Evolutionary conservation across 208 protist genomes (phyloP).

Genomic region (Wallacemonas sp.): DNA sequence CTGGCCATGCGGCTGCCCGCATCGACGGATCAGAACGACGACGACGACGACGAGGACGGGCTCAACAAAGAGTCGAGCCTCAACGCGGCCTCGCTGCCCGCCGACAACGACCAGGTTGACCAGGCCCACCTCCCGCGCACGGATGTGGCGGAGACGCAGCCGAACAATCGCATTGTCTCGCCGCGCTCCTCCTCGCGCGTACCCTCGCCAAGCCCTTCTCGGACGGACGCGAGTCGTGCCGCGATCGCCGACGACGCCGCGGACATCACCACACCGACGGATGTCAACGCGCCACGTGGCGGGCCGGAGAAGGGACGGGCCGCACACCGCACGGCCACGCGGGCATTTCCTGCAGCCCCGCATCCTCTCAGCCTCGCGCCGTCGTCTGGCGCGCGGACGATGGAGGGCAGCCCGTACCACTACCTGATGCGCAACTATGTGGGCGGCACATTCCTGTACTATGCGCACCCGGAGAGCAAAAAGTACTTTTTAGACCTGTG

Average conservation of each 20-base stretch:
- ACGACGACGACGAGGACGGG: conserved; percentile 8
- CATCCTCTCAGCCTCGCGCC: conserved; percentile 25
- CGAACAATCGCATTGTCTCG: conserved; percentile 34
- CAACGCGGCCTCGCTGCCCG: neutral
- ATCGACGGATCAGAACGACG: conserved; percentile 14
- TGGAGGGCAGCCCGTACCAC: conserved; percentile 67
- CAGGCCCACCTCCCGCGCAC: conserved; percentile 10
- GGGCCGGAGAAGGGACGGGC: too few relatives aligned
- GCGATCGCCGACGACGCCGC: too few relatives aligned
- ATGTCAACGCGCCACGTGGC: too few relatives aligned
- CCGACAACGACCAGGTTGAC: neutral
- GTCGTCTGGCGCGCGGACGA: conserved; percentile 17
- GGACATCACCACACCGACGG: too few relatives aligned
- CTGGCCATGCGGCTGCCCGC: conserved; percentile 25
- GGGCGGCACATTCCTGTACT: conserved; percentile 53
- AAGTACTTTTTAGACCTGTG: conserved; percentile 49
- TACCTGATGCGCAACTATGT: conserved; percentile 63
- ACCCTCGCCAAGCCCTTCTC: neutral
- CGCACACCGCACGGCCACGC: too few relatives aligned
- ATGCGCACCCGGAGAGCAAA: conserved; percentile 48
- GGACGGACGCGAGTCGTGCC: too few relatives aligned
- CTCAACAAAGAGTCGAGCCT: neutral
- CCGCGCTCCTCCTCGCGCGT: conserved; percentile 24
- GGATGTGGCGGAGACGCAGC: conserved; percentile 7
- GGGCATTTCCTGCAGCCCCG: conserved; percentile 2